Percentiles rank a stretch among this genome's conserved stretches.
Conservation (phyloP, 148 eudicot species). For the Silene uniflora region DNA sequence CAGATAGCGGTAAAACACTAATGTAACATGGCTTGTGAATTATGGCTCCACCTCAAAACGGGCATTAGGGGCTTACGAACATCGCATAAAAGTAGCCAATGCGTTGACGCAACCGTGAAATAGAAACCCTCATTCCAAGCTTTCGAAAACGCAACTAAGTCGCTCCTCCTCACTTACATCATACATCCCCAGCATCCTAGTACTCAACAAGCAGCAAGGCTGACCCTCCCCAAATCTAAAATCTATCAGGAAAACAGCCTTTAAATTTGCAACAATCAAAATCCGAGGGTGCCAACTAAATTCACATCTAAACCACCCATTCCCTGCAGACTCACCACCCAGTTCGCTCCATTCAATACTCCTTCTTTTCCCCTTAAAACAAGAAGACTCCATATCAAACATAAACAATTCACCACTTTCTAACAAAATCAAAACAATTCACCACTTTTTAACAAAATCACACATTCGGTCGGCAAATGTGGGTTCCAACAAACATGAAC, state of each 20-base stretch:
- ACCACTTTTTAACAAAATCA: slow-evolving; percentile 54
- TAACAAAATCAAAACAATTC: too few species aligned
- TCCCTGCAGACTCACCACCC: slow-evolving; percentile 13
- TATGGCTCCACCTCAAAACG: slow-evolving; percentile 65
- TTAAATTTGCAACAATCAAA: slow-evolving; percentile 51
- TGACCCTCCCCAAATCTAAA: slow-evolving; percentile 40
- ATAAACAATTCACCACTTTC: slow-evolving; percentile 62
- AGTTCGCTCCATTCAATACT: slow-evolving; percentile 40
- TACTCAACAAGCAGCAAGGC: slow-evolving; percentile 44
- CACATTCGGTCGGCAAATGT: slow-evolving; percentile 57
- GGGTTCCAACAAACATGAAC: slow-evolving; percentile 78
- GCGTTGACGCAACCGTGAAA: slow-evolving; percentile 49
- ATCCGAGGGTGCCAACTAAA: slow-evolving; percentile 80
- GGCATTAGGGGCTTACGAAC: slow-evolving; percentile 57
- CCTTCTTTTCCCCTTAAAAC: slow-evolving; percentile 38
- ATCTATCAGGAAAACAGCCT: slow-evolving; percentile 63
- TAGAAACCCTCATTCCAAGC: slow-evolving; percentile 51
- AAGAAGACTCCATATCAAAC: slow-evolving; percentile 44
- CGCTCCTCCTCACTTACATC: slow-evolving; percentile 32
- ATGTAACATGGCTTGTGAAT: slow-evolving; percentile 47
- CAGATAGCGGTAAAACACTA: slow-evolving; percentile 43
- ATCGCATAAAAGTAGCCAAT: slow-evolving; percentile 65
- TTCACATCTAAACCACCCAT: slow-evolving; percentile 73
- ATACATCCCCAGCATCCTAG: slow-evolving; percentile 27
- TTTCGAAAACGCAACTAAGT: slow-evolving; percentile 51